Evolutionary conservation across 2,329 filamentous ascomycete genomes (phyloP).

Genomic region (Pezizomycotina sp.): DNA sequence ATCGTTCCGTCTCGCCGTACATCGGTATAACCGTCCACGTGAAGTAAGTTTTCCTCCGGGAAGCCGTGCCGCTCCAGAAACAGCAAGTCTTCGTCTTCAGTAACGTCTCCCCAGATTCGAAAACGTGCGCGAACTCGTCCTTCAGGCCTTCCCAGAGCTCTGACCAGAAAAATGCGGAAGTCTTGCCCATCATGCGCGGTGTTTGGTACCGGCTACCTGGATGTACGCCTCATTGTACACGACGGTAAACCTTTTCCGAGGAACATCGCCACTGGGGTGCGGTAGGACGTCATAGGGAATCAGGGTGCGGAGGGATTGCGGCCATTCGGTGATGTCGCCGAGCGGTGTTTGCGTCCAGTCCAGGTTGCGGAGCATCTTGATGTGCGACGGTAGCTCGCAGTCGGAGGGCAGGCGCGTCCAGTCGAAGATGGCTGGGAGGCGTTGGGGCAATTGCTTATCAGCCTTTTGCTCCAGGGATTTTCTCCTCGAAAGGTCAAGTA

Average conservation of each 20-base stretch:
- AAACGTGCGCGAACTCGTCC: constrained; percentile 50
- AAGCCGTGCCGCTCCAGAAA: constrained; percentile 50
- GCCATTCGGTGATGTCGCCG: constrained; percentile 61
- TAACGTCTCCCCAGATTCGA: constrained; percentile 55
- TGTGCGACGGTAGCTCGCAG: constrained; percentile 49
- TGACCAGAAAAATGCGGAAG: constrained; percentile 46
- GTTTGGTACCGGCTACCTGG: constrained; percentile 56
- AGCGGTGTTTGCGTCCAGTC: constrained; percentile 60
- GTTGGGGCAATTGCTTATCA: too few relatives aligned
- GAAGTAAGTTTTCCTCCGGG: constrained; percentile 24
- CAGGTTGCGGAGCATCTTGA: constrained; percentile 52
- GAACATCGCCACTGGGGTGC: constrained; percentile 61
- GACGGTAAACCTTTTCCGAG: constrained; percentile 51
- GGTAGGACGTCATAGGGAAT: constrained; percentile 64
- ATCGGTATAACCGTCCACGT: constrained; percentile 23
- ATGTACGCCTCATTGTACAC: constrained; percentile 62
- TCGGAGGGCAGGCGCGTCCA: constrained; percentile 59
- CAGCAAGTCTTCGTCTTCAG: constrained; percentile 61
- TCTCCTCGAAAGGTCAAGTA: too few relatives aligned
- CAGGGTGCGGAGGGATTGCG: constrained; percentile 55
- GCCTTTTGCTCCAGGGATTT: too few relatives aligned
- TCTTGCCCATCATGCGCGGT: constrained; percentile 56
- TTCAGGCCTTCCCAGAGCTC: constrained; percentile 61
- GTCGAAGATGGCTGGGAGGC: constrained; percentile 50
- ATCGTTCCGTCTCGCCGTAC: constrained; percentile 20